These are phyloP conservation scores for Bocquillonia castaneifolia DNA, from an alignment of 441 rosid genomes.

Conservation along the genomic window DNA sequence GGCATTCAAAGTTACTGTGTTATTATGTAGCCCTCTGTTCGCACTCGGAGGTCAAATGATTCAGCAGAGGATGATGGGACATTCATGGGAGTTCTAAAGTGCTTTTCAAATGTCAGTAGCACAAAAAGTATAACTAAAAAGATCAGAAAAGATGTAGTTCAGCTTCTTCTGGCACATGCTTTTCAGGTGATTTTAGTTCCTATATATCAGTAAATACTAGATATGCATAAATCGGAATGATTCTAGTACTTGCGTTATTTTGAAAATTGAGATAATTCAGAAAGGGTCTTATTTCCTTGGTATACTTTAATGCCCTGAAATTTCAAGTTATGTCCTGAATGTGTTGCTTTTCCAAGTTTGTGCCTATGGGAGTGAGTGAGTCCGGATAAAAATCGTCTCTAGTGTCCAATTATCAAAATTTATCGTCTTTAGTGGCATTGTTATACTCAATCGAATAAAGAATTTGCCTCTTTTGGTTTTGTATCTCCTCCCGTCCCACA, in stretches of 20 bases:
- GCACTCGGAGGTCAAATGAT: conserved; percentile 55
- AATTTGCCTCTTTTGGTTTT: neutral
- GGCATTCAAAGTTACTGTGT: neutral
- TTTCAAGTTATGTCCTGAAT: neutral
- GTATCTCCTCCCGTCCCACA: neutral
- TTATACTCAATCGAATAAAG: neutral
- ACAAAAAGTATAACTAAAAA: conserved; percentile 48
- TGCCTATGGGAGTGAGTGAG: neutral
- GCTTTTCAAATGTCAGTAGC: conserved; percentile 42
- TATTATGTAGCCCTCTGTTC: conserved; percentile 50
- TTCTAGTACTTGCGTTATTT: neutral
- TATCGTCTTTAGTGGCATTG: neutral
- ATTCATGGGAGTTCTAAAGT: conserved; percentile 51
- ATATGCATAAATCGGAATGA: neutral
- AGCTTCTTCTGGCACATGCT: conserved; percentile 73
- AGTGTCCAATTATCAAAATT: neutral
- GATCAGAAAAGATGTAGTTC: conserved; percentile 49
- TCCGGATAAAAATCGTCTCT: neutral
- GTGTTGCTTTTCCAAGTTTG: neutral
- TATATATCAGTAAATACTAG: neutral
- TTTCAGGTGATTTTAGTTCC: conserved; percentile 50
- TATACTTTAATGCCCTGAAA: neutral
- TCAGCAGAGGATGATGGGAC: conserved; percentile 35
- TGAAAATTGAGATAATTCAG: neutral
- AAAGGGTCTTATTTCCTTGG: neutral